These are phyloP conservation scores for Cordyceps cicadae DNA, from an alignment of 2,329 filamentous ascomycete genomes.

Conservation along the genomic window DNA sequence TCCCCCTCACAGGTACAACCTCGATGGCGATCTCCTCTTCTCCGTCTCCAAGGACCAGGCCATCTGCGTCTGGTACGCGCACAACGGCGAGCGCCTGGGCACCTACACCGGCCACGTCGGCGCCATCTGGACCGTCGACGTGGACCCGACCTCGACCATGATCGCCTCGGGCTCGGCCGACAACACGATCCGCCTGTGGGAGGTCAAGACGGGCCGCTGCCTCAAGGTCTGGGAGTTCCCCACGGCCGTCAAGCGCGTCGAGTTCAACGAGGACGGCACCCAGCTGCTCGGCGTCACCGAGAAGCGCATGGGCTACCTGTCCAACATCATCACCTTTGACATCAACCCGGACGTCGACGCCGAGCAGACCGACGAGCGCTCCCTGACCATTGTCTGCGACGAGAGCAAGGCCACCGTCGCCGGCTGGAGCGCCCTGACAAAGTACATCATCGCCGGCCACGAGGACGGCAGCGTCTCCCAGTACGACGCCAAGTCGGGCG, in stretches of 20 bases:
- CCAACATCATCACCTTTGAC: constrained; percentile 87
- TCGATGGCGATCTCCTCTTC: constrained; percentile 94
- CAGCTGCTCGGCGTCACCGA: constrained; percentile 90
- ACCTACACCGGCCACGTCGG: constrained; percentile 96
- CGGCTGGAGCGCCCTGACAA: constrained; percentile 87
- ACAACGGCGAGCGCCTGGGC: constrained; percentile 95
- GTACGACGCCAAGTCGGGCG: constrained; percentile 88
- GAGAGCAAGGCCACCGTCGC: constrained; percentile 96
- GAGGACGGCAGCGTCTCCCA: constrained; percentile 89
- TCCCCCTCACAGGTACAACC: constrained; percentile 58
- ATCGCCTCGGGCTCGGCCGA: constrained; percentile 94
- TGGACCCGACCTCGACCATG: constrained; percentile 84
- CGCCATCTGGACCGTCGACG: constrained; percentile 97
- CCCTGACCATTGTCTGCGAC: constrained; percentile 82
- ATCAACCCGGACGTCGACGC: constrained; percentile 76
- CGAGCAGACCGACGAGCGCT: constrained; percentile 76
- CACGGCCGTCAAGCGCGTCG: constrained; percentile 93
- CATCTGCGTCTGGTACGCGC: constrained; percentile 92
- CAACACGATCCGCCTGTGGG: constrained; percentile 97
- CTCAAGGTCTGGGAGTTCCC: constrained; percentile 98
- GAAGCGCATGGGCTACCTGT: constrained; percentile 94
- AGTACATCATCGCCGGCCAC: constrained; percentile 96
- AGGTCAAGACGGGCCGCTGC: constrained; percentile 83
- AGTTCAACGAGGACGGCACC: constrained; percentile 91
- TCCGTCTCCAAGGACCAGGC: constrained; percentile 94